A percentile compares a stretch with the other conserved stretches of the same genome.
Conservation (phyloP, 768 basidiomycete species). For the Pulveroboletus sp. region DNA sequence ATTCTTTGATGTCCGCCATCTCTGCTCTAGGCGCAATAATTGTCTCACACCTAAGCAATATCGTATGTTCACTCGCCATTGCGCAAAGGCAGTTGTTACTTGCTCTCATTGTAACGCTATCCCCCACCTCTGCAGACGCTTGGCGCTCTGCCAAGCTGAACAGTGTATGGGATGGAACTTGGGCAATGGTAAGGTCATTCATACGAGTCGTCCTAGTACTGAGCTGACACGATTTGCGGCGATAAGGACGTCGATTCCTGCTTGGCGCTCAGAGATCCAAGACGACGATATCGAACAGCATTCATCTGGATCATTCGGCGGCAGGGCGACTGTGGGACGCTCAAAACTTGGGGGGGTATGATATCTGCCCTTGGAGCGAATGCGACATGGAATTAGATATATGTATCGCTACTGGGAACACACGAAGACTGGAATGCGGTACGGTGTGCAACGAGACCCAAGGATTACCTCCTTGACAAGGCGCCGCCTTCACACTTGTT, state of each 20-base stretch:
- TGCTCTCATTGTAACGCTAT: constrained; percentile 21
- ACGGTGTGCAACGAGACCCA: not conserved
- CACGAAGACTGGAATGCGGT: not conserved
- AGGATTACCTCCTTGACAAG: constrained; percentile 22
- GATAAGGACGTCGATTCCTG: too few species aligned
- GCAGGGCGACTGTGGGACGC: too few species aligned
- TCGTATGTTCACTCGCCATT: constrained; percentile 25
- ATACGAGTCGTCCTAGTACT: not conserved
- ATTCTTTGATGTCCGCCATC: constrained; percentile 17
- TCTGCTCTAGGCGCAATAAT: constrained; percentile 29
- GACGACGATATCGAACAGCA: too few species aligned
- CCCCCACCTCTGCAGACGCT: constrained; percentile 6
- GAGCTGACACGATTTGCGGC: not conserved
- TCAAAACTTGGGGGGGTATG: too few species aligned
- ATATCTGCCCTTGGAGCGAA: constrained; percentile 5
- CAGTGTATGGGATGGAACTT: not conserved
- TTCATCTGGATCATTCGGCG: too few species aligned
- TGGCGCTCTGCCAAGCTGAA: constrained; percentile 10
- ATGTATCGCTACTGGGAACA: constrained; percentile 15
- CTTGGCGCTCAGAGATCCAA: not conserved
- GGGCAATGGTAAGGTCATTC: constrained; percentile 11
- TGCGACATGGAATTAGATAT: constrained; percentile 2
- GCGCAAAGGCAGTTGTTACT: constrained; percentile 12
- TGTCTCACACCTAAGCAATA: constrained; percentile 28
- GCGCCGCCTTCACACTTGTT: constrained; percentile 29